Conservation (phyloP, 345 rosid species). For the Adansonia digitata region DNA sequence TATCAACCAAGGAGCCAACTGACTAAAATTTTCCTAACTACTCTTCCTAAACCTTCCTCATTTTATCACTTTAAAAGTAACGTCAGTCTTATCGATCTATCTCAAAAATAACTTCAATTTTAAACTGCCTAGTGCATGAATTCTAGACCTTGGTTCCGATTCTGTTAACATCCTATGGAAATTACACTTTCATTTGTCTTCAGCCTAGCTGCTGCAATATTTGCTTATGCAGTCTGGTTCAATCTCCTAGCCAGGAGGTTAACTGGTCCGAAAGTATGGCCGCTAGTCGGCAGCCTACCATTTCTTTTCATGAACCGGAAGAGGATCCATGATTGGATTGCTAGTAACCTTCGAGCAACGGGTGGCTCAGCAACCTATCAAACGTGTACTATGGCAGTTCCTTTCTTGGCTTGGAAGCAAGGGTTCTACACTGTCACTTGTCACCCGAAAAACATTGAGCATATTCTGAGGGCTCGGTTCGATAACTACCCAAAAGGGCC, state of each 20-base stretch:
- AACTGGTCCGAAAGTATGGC: constrained; percentile 68
- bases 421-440: constrained; percentile 89
- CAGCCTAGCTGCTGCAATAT: constrained; percentile 34
- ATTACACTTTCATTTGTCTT: constrained; percentile 22
- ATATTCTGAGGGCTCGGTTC: constrained; percentile 69
- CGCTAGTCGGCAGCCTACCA: constrained; percentile 75
- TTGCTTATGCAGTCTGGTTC: constrained; percentile 72
- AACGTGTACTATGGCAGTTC: constrained; percentile 64
- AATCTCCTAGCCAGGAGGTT: constrained; percentile 49
- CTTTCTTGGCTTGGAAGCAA: constrained; percentile 61
- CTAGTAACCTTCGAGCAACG: constrained; percentile 56
- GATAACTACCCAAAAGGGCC: constrained; percentile 95
- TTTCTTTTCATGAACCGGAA: constrained; percentile 46
- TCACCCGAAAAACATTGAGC: constrained; percentile 84
- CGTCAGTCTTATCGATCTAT: background rate
- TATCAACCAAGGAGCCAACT: constrained; percentile 33
- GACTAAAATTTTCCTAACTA: constrained; percentile 74
- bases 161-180: constrained; percentile 39
- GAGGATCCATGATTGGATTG: constrained; percentile 77
- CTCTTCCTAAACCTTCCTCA: constrained; percentile 55
- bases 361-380: constrained; percentile 74
- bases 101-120: background rate
- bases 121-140: too few species aligned
- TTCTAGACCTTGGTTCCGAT: background rate
- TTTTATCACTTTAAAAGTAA: constrained; percentile 24